A percentile compares a stretch with the other conserved stretches of the same genome.
Evolutionary conservation across 306 rosid species (phyloP).

Genomic region (Cyamopsis tetragonoloba): DNA sequence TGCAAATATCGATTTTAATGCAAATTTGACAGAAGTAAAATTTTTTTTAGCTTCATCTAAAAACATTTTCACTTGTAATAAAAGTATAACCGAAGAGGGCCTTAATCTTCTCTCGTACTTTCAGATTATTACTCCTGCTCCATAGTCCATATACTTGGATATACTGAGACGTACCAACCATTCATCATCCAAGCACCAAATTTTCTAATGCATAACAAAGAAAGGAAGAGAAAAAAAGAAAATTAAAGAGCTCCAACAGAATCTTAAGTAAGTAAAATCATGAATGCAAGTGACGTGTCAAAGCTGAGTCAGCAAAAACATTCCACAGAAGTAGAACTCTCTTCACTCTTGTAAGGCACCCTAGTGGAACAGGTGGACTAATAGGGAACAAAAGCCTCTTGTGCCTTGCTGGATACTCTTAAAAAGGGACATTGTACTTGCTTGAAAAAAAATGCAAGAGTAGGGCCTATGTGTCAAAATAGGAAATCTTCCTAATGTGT

Average conservation of each 20-base stretch:
- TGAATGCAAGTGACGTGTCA: constrained; percentile 11
- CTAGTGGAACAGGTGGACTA: constrained; percentile 50
- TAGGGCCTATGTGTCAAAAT: constrained; percentile 36
- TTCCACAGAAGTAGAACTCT: neutral
- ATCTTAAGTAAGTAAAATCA: neutral
- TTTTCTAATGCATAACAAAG: neutral
- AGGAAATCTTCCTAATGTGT: constrained; percentile 19
- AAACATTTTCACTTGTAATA: no score
- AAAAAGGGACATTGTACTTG: constrained; percentile 29
- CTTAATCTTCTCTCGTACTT: no score
- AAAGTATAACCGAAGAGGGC: no score
- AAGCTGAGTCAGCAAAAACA: constrained; percentile 29
- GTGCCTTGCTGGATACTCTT: constrained; percentile 40
- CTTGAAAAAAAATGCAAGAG: constrained; percentile 54
- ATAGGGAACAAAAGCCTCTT: constrained; percentile 29
- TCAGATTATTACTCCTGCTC: no score
- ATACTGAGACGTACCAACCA: constrained; percentile 7
- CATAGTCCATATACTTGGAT: no score
- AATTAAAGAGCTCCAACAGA: neutral
- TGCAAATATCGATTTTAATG: no score
- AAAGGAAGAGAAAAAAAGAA: neutral
- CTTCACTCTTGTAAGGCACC: constrained; percentile 76
- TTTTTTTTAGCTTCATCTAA: no score
- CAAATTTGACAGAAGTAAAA: no score
- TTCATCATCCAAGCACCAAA: neutral